Evolutionary conservation across 2,329 filamentous ascomycete species (phyloP).

Genomic region (Pestalotiopsis sp.): DNA sequence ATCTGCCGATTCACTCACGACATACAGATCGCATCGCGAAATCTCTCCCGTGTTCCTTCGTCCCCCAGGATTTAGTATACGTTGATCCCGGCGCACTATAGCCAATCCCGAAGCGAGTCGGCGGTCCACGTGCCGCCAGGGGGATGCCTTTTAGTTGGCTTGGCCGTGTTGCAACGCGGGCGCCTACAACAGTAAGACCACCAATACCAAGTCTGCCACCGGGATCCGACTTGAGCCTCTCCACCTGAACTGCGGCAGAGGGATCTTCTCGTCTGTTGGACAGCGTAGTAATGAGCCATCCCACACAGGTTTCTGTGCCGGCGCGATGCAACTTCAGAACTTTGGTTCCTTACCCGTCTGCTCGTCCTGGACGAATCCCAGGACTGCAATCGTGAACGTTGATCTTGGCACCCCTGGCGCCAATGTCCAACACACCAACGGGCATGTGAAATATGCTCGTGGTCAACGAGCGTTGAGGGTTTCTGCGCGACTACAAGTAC

Average conservation of each 20-base stretch:
- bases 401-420: not conserved
- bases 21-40: too few species aligned
- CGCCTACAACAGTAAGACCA: conserved; percentile 2
- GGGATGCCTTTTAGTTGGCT: not conserved
- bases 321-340: not conserved
- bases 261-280: not conserved
- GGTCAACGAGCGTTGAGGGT: too few species aligned
- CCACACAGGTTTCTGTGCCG: not conserved
- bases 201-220: conserved; percentile 1
- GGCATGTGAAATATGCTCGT: not conserved
- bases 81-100: conserved; percentile 1
- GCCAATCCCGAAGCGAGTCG: not conserved
- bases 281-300: not conserved
- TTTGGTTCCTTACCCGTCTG: not conserved
- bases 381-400: not conserved
- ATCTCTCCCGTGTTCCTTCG: too few species aligned
- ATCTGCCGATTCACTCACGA: too few species aligned
- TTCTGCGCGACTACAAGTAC: too few species aligned
- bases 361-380: not conserved
- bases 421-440: not conserved
- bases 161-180: not conserved
- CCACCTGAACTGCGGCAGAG: not conserved
- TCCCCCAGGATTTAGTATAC: not conserved
- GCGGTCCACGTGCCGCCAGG: not conserved
- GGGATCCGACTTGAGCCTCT: not conserved